Evolutionary conservation across 78 protist species (phyloP), one percentile per base, ranked within the genome.

Genomic region (Dictyostelium discoideum): DNA sequence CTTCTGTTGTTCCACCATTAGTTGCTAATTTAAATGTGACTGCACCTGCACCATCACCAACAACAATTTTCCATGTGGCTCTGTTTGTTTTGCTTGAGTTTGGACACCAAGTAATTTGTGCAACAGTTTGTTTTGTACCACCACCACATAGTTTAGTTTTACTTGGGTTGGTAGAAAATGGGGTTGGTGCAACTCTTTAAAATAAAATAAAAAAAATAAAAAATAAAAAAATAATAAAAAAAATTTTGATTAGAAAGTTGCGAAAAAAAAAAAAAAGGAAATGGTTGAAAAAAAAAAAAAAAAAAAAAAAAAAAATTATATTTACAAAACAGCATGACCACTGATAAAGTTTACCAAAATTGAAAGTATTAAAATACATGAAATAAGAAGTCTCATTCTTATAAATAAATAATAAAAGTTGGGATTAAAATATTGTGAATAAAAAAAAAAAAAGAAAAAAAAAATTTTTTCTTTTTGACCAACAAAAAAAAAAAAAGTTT

Each of bases 21-120:
- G 24, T 18, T 29, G 46, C 14, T 4, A 37, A 84, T 39, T 9
- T 60, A 54, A 90, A 69, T 9, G 87, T 90, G 2, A 90, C 77
- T 82, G 81, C 57, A 39, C 95, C 95, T 44, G 44, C 24, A 50
- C 95, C 95, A 82, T 90, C 95, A 73, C 89, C 84, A 18, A 69
- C 88, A 46, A 72, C 26, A 22, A 90, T 84, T 8, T 73, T n/a
- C 95, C 95, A 90, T 3, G 29, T 5, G 0, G 69, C 69, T 44
- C 37, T 22, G n/a, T 24, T 44, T 32, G 18, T 1, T 79, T 44
- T 79, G 37, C 46, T 42, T 60, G 69, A 60, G 5, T 20, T 20
- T 80, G 83, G 63, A 6, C 86, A 77, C 26, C 24, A 88, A 18
- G 83, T 67, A 40, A 46, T 42, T 40, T 48, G 73, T 0, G 94